Percentiles rank a stretch among this genome's conserved stretches.
Conservation (phyloP, 169 alveolate species). For the Plasmodium coatneyi region DNA sequence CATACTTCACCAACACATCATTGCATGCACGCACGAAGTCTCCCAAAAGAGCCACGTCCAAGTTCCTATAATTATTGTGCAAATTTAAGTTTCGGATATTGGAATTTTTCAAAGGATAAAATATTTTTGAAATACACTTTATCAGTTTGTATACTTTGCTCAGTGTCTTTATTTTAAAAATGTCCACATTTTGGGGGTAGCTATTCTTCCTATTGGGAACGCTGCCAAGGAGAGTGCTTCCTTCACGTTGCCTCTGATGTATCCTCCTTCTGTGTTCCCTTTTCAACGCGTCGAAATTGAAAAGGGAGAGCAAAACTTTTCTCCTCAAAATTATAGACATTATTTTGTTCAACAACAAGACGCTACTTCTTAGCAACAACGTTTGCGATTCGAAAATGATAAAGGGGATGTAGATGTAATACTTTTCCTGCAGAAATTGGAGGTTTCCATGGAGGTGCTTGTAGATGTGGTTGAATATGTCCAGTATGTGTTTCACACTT, state of each 20-base stretch:
- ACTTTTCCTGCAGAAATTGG: constrained; percentile 37
- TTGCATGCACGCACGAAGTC: constrained; percentile 31
- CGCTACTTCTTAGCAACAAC: constrained; percentile 26
- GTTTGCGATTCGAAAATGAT: constrained; percentile 66
- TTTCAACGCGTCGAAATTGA: constrained; percentile 18
- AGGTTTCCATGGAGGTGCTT: constrained; percentile 17
- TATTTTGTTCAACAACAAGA: constrained; percentile 23
- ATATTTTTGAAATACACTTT: constrained; percentile 62
- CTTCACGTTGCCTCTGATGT: not conserved
- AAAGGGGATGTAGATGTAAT: constrained; percentile 63
- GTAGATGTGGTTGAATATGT: constrained; percentile 32
- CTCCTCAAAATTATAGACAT: constrained; percentile 9
- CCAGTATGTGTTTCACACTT: constrained; percentile 4
- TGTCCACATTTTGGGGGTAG: not conserved
- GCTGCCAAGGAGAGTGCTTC: not conserved
- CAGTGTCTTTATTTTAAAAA: constrained; percentile 30
- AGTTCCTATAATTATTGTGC: constrained; percentile 42
- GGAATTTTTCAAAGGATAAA: constrained; percentile 48
- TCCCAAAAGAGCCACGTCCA: constrained; percentile 3
- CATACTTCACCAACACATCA: constrained; percentile 30
- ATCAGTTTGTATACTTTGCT: constrained; percentile 58
- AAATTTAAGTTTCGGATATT: constrained; percentile 6
- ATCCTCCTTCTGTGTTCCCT: not conserved
- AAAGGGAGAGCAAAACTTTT: constrained; percentile 17
- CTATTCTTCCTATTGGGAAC: not conserved